Conservation (phyloP, 345 rosid genomes). For the Ceriops decandra region DNA sequence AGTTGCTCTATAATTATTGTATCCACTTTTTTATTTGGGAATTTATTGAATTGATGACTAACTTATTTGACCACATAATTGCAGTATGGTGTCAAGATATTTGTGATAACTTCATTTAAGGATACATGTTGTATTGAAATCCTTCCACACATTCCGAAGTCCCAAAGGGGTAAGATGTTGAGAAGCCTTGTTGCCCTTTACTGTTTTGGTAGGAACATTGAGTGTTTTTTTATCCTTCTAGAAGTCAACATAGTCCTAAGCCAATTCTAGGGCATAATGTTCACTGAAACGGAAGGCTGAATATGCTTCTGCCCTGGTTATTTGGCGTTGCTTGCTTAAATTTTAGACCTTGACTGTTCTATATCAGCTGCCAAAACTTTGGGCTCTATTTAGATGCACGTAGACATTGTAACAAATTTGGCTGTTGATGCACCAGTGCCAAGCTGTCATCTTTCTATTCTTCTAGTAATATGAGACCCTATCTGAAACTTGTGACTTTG, state of each 20-base stretch:
- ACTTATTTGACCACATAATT: constrained; percentile 13
- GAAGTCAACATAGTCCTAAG: neutral
- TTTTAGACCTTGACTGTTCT: no score
- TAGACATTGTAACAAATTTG: neutral
- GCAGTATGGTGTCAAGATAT: constrained; percentile 89
- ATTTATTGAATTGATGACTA: constrained; percentile 4
- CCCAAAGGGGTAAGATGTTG: constrained; percentile 57
- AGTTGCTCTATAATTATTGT: no score
- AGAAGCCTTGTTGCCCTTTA: constrained; percentile 2
- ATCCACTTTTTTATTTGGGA: neutral
- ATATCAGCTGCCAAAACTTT: no score
- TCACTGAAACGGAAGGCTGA: no score
- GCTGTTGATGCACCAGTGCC: neutral
- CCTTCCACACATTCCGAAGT: constrained; percentile 58
- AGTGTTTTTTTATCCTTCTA: neutral
- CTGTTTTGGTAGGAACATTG: neutral
- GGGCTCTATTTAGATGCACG: no score
- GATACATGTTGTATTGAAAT: constrained; percentile 92
- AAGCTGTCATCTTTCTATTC: neutral
- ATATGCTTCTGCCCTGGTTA: no score
- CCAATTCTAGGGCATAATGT: neutral
- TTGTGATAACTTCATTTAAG: constrained; percentile 84
- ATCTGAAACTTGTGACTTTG: neutral
- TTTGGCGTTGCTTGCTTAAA: neutral
- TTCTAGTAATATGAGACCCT: neutral